A percentile compares a stretch with the other conserved stretches of the same genome.
Evolutionary conservation across 2,329 filamentous ascomycete species (phyloP).

Genomic region (Aquanectria penicillioides): DNA sequence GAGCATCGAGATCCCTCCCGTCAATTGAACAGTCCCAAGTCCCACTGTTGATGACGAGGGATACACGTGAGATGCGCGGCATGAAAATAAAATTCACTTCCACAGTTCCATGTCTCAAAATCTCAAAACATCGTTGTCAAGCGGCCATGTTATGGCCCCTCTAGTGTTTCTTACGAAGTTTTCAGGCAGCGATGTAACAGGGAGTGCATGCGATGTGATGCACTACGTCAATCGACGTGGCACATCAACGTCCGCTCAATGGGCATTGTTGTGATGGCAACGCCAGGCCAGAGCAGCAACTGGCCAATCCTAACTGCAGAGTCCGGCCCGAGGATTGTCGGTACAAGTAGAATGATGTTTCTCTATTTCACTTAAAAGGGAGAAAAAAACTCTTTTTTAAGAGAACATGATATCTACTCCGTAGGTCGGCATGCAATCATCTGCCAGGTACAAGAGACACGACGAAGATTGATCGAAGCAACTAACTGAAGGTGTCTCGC

Average conservation of each 20-base stretch:
- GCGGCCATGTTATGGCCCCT: too few species aligned
- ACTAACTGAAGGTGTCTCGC: not conserved
- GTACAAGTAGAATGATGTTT: not conserved
- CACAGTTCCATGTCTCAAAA: too few species aligned
- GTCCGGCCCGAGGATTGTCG: not conserved
- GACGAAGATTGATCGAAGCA: not conserved
- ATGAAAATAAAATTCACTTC: too few species aligned
- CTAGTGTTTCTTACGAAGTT: too few species aligned
- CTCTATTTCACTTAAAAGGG: too few species aligned
- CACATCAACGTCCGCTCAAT: conserved; percentile 5
- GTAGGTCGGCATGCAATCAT: not conserved
- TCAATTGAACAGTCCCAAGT: not conserved
- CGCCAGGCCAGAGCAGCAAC: not conserved
- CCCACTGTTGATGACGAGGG: not conserved
- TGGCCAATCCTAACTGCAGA: not conserved
- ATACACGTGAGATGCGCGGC: too few species aligned
- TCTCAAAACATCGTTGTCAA: too few species aligned
- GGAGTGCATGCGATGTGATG: conserved; percentile 7
- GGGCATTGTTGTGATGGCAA: conserved; percentile 10
- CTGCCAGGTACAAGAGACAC: not conserved
- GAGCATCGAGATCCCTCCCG: not conserved
- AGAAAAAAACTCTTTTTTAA: too few species aligned
- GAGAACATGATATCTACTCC: too few species aligned
- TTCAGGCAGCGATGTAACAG: conserved; percentile 9
- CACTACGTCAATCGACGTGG: conserved; percentile 21